Evolutionary conservation across 805 yeast species (phyloP), one percentile per base, ranked within the genome.

Genomic region (Zygotorulaspora danielsina): DNA sequence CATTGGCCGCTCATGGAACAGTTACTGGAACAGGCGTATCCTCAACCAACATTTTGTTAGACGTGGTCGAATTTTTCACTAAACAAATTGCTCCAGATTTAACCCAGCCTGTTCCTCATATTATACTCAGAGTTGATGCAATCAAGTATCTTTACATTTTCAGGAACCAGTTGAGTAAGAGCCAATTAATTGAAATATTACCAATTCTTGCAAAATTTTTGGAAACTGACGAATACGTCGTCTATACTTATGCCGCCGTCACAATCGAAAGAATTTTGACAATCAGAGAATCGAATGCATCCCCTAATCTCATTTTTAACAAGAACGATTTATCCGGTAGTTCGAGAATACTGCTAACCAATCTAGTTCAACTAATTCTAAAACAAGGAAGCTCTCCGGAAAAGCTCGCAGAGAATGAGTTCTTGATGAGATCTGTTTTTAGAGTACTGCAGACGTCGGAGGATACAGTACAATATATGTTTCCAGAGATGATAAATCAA

Each of bases 321-420:
- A 86, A 86, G 57, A 54, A 59, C 7, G 98, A 93, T 62, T 69
- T 94, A 16, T 72, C 77, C 21, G 75, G 81, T 2, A 72, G 81
- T 37, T 71, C 77, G 1, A 72, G 76, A 46, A 77, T 77, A 19
- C 63, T 90, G 31, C 66, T 90, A 36, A 72, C 72, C 25, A 80
- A 75, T 44, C 67, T 90, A 32, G 83, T 93, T 51, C 66, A 72
- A 25, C 70, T 86, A 34, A 81, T 90, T 33, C 67, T 81, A 40
- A 68, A 70, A 41, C 75, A 75, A 42, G 71, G 75, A 7, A 60
- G 67, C 2, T 66, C 86, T 1, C 97, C 97, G 0, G 97, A 88
- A 59, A 90, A 88, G 57, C 67, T 94, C 36, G 88, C 97, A 0
- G 97, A 93, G 57, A 93, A 93, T 62, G 98, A 93, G 57, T 93